Evolutionary conservation across 768 basidiomycete species (phyloP).

Genomic region (Saitozyma sp.): DNA sequence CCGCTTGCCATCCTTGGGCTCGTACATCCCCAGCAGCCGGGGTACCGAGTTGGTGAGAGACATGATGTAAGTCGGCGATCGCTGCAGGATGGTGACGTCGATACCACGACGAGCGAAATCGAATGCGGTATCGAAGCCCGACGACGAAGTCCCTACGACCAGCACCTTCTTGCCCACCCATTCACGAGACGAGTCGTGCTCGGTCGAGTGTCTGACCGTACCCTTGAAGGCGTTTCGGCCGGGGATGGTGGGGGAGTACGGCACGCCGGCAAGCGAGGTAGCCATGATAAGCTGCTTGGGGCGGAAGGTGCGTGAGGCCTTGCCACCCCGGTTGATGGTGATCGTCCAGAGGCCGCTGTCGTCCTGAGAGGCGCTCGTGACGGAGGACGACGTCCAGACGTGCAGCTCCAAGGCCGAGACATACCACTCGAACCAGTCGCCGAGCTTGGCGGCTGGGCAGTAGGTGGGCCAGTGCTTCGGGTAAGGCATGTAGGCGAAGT

Average conservation of each 20-base stretch:
- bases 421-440: constrained; percentile 47
- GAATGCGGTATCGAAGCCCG: constrained; percentile 58
- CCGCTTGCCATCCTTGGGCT: constrained; percentile 17
- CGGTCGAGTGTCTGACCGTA: constrained; percentile 62
- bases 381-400: constrained; percentile 14
- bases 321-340: constrained; percentile 12
- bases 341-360: constrained; percentile 20
- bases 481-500: constrained; percentile 57
- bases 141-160: constrained; percentile 67
- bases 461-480: constrained; percentile 49
- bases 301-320: constrained; percentile 2
- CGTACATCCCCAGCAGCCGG: constrained; percentile 13
- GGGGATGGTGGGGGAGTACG: constrained; percentile 7
- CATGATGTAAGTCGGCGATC: constrained; percentile 56
- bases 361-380: constrained; percentile 8
- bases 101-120: constrained; percentile 58
- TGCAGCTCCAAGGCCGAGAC: constrained; percentile 19
- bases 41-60: constrained; percentile 56
- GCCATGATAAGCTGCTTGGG: constrained; percentile 26
- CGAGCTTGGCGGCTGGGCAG: constrained; percentile 45
- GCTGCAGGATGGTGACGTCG: constrained; percentile 53
- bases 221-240: constrained; percentile 63
- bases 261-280: constrained; percentile 18
- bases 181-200: constrained; percentile 61
- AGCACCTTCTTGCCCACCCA: constrained; percentile 70